Base-by-base conservation (phyloP, 768 basidiomycete species). In the Mycena filopes region DNA sequence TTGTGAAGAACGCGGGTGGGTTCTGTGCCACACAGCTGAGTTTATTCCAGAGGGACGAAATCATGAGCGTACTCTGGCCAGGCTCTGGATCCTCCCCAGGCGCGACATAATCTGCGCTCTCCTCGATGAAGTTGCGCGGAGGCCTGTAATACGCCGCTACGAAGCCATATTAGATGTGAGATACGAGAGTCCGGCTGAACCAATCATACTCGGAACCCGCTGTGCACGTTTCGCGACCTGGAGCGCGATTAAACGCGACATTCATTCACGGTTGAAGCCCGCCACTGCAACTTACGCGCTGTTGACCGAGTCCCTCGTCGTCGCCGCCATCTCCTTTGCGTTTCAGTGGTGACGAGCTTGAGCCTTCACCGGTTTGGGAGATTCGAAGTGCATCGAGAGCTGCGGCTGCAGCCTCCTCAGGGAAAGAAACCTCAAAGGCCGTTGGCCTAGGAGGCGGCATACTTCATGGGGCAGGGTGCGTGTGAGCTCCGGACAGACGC, bases 351-450 rank as follows among this genome's bases (percentile, higher is more conserved):
- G 11, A 42, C 28, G 53, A n/a, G 25, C 4, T 48, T 10, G 13
- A 15, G 6, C 23, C n/a, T 12, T 33, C 61, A 41, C 55, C 53
- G 40, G 49, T 40, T 26, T 40, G 63, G 13, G 56, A 58, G 3
- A 59, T 47, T 11, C 36, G 45, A 1, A 51, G 33, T 2, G 33
- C 43, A 4, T 41, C 38, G 6, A 54, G 23, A 2, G 21, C 23
- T 0, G 49, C 28, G 45, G 62, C 66, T 15, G 67, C 47, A 4
- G 72, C 70, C 57, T 86, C 84, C 13, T 77, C 80, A 1, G 82
- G 81, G 63, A 86, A 90, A 12, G 84, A 83, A 13, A 88, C 77
- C 15, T 87, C 85, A 45, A 82, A 84, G 3, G 90, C 89, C 6
- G 77, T 83, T 0, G 85, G 86, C 41, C 86, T 54, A 38, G 53